These are phyloP conservation scores for Picochlorum sp. DNA, from an alignment of 139 green algal species.

Conservation along the genomic window DNA sequence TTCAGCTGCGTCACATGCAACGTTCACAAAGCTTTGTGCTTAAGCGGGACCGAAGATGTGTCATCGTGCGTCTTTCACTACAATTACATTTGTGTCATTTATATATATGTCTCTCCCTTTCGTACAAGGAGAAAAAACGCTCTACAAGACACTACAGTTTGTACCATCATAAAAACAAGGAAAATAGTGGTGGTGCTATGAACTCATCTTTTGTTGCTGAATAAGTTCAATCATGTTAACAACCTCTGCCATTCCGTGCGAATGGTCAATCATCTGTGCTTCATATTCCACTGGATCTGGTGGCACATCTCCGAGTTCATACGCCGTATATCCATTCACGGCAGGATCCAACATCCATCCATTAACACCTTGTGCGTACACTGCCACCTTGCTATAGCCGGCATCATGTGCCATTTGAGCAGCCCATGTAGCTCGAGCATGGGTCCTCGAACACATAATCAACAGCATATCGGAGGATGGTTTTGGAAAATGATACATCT, in stretches of 20 bases:
- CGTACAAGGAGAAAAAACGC: too few relatives aligned
- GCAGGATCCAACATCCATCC: constrained; percentile 49
- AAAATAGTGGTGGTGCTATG: too few relatives aligned
- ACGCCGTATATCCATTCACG: constrained; percentile 49
- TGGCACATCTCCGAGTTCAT: constrained; percentile 37
- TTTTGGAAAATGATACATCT: constrained; percentile 47
- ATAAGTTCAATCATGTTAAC: not conserved
- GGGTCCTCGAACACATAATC: constrained; percentile 50
- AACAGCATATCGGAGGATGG: constrained; percentile 28
- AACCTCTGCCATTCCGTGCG: constrained; percentile 12
- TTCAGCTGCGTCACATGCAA: too few relatives aligned
- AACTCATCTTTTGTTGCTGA: too few relatives aligned
- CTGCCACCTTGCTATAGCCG: constrained; percentile 19
- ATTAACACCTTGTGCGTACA: constrained; percentile 44
- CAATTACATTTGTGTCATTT: too few relatives aligned
- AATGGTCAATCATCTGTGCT: constrained; percentile 13
- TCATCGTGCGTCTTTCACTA: too few relatives aligned
- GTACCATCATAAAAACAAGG: too few relatives aligned
- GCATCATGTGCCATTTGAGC: constrained; percentile 51
- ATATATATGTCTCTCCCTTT: too few relatives aligned
- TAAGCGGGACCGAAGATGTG: too few relatives aligned
- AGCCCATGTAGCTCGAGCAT: constrained; percentile 47
- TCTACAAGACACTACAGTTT: too few relatives aligned
- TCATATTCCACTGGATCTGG: constrained; percentile 39
- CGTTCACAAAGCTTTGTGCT: too few relatives aligned